Evolutionary conservation across 495 filamentous ascomycete genomes (phyloP).

Genomic region (Podospora sp.): DNA sequence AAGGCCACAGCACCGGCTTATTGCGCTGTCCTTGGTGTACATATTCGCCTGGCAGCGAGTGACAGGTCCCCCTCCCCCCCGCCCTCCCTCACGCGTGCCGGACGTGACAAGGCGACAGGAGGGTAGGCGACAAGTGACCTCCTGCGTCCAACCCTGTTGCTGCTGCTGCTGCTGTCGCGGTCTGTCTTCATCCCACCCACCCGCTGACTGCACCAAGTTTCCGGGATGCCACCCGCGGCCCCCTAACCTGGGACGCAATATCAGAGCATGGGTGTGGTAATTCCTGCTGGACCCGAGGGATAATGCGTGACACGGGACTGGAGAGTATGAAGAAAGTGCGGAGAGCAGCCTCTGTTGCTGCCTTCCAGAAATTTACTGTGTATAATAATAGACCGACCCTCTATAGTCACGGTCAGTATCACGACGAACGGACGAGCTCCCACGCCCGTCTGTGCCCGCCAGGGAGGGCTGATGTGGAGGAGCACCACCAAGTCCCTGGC

Average conservation of each 20-base stretch:
- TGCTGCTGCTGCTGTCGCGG: too few species aligned
- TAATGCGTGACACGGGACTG: conserved; percentile 19
- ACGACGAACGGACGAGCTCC: neutral
- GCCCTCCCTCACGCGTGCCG: neutral
- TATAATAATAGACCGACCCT: conserved; percentile 14
- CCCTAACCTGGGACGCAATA: conserved; percentile 25
- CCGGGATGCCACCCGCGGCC: conserved; percentile 33
- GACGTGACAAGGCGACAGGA: neutral
- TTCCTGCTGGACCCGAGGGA: conserved; percentile 16
- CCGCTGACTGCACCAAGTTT: conserved; percentile 28
- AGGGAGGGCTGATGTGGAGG: conserved; percentile 4
- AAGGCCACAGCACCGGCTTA: conserved; percentile 2
- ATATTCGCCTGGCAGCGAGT: neutral
- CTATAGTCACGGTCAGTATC: conserved; percentile 1
- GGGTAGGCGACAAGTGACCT: conserved; percentile 7
- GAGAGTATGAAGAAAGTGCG: neutral
- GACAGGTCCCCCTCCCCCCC: neutral
- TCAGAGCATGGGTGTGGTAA: conserved; percentile 22
- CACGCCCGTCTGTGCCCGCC: conserved; percentile 10
- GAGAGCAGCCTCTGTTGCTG: neutral
- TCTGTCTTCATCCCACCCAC: conserved; percentile 11
- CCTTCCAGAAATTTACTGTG: neutral
- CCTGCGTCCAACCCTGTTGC: conserved; percentile 3
- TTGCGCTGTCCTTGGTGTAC: neutral
- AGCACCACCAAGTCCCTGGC: neutral